Evolutionary conservation across 352 stramenopile genomes (phyloP), one percentile per base, ranked within the genome.

Genomic region (Pythium folliculosum): DNA sequence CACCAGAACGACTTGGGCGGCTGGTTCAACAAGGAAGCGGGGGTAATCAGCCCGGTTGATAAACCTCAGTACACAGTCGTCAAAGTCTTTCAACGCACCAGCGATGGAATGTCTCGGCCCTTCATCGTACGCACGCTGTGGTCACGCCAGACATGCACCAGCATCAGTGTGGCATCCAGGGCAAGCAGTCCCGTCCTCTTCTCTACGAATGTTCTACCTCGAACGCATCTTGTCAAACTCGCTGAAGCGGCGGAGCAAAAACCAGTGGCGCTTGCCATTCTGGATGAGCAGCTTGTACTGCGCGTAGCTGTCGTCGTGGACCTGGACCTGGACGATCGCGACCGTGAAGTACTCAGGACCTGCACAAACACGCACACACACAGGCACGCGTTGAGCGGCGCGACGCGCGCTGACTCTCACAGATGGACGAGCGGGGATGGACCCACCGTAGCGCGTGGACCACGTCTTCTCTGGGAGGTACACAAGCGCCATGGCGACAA

Each of bases 321-420:
- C 67, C 10, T 77, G 48, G 45, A 80, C 75, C 30, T 75, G 74
- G 57, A 88, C 76, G 45, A 90, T 83, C 19, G 77, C 72, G 52
- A 87, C 81, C 0, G 84, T 92, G 63, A 91, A 92, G 71, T 91
- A 92, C 65, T 92, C 82, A 0, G 79, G 72, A 5, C 84, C 84
- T 92, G 60, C 37, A 22, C 32, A 12, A 35, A 32, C 17, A 60
- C 22, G 45, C n/a, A n/a, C n/a, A n/a, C n/a, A n/a, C n/a, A n/a
- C n/a, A n/a, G n/a, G n/a, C n/a, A 60, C 23, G 30, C 45, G n/a
- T 14, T 4, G 5, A 14, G 38, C 9, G 5, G 38, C 17, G 40
- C 5, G 5, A 21, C 14, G 14, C 17, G 13, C 21, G 17, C 3
- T 54, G 48, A 6, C 13, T 56, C 25, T 8, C 35, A 17, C 3